Evolutionary conservation across 148 eudicot genomes (phyloP), one percentile per base, ranked within the genome.

Genomic region (Amaranthus cruentus): DNA sequence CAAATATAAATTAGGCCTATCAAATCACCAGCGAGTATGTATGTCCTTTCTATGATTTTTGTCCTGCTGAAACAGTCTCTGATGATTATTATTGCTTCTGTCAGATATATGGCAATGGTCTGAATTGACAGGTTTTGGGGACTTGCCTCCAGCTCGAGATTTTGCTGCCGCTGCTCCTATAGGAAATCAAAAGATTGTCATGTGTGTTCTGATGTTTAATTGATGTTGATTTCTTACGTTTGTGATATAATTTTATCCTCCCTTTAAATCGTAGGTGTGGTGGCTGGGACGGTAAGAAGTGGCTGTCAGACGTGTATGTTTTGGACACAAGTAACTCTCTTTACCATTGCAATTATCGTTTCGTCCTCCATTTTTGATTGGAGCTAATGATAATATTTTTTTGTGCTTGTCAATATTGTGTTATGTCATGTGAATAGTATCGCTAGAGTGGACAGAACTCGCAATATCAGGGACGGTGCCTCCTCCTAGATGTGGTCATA

Each of bases 91-190:
- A 65, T 73, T 77, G 57, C 14, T 80, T 62, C 59, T 11, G 64
- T 62, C 84, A 96, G 97, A 95, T 96, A 88, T 96, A 84, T 96
- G 97, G 97, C 96, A 92, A 66, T 96, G 99, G 96, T 92, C 99
- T 53, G 96, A 96, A 84, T 88, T 96, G 72, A 87, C 97, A 51
- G 88, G 96, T 78, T 92, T 95, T 79, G 99, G 99, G 51, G 96
- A 96, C 80, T 82, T 96, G 76, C 99, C 99, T 76, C 93, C 99
- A 18, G 85, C 99, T 6, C 84, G 99, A 75, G 99, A 96, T 81
- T 95, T 96, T 84, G 90, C 99, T 64, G 86, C 99, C 79, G 99
- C 97, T 73, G 84, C 97, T 52, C 85, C 94, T 66, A 86, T 92
- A 61, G 99, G 97, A 82, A 96, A 87, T 77, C 86, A 90, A 62